These are phyloP conservation scores for Cucurbita ficifolia DNA, from an alignment of 306 rosid species.

Conservation along the genomic window DNA sequence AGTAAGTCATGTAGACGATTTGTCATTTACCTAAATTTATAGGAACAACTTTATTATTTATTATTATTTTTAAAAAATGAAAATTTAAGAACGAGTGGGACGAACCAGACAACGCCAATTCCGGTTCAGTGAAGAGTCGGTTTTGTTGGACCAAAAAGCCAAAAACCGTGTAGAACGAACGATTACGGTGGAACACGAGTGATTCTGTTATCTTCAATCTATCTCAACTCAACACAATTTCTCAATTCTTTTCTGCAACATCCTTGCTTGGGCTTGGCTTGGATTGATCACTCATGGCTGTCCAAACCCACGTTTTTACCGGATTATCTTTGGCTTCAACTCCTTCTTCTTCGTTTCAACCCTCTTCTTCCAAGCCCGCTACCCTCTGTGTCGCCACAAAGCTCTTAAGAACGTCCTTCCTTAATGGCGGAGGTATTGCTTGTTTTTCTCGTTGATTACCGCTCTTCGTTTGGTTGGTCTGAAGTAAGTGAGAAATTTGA, in stretches of 20 bases:
- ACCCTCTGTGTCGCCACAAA: slow-evolving; percentile 23
- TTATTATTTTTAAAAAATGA: no score
- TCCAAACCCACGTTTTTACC: slow-evolving; percentile 46
- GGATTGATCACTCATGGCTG: slow-evolving; percentile 32
- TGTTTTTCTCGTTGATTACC: neutral
- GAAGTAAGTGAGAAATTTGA: neutral
- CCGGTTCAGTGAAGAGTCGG: neutral
- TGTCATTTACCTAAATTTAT: no score
- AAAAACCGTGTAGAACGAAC: neutral
- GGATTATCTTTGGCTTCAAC: slow-evolving; percentile 32
- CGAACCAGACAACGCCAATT: neutral
- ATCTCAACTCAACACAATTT: neutral
- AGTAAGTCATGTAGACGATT: no score
- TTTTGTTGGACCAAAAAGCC: neutral
- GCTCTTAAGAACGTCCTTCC: slow-evolving; percentile 45
- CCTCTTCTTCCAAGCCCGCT: slow-evolving; percentile 29
- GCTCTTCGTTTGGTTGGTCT: neutral
- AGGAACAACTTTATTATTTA: no score
- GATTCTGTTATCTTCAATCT: slow-evolving; percentile 1
- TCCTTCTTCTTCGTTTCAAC: slow-evolving; percentile 28
- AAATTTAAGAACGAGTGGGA: neutral
- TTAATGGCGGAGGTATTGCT: slow-evolving; percentile 18
- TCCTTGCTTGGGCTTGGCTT: neutral
- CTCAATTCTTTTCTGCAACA: neutral
- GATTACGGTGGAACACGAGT: neutral